Percentiles rank a stretch among this genome's conserved stretches.
Conservation (phyloP, 164 flowering plant genomes). For the Hamamelis virginiana region DNA sequence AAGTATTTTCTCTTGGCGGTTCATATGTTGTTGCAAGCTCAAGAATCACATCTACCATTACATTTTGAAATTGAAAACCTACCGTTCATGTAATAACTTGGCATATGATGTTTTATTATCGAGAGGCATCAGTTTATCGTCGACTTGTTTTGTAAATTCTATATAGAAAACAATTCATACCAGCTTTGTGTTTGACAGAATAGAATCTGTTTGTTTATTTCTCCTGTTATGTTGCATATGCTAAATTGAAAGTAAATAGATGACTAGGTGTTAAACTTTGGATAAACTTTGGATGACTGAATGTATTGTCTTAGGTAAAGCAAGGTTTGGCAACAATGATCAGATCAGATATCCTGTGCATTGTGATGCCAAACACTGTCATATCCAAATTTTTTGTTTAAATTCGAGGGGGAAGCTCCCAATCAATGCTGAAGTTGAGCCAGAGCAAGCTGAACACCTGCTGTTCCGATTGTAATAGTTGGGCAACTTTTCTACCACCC, state of each 20-base stretch:
- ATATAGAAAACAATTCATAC: no score
- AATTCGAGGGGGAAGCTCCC: slow-evolving; percentile 48
- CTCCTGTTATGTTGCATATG: no score
- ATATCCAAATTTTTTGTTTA: slow-evolving; percentile 38
- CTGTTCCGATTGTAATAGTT: slow-evolving; percentile 41
- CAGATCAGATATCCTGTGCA: slow-evolving; percentile 33
- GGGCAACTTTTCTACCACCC: slow-evolving; percentile 55
- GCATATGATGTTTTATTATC: no score
- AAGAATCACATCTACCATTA: neutral
- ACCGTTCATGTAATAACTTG: no score
- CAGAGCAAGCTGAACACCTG: slow-evolving; percentile 43
- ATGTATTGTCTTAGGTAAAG: slow-evolving; percentile 5
- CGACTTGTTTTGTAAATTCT: no score
- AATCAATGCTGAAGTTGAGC: slow-evolving; percentile 54
- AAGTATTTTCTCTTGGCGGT: neutral
- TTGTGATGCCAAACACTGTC: slow-evolving; percentile 47
- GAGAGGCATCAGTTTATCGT: no score
- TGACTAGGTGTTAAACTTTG: no score
- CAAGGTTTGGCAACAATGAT: slow-evolving; percentile 35
- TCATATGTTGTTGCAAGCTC: neutral
- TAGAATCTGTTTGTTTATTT: neutral
- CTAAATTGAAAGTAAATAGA: no score
- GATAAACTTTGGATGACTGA: neutral
- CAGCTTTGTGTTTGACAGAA: no score
- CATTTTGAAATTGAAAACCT: no score